phyloP scores from a whole-genome alignment of 345 rosid species.

The Salix brachista region DNA sequence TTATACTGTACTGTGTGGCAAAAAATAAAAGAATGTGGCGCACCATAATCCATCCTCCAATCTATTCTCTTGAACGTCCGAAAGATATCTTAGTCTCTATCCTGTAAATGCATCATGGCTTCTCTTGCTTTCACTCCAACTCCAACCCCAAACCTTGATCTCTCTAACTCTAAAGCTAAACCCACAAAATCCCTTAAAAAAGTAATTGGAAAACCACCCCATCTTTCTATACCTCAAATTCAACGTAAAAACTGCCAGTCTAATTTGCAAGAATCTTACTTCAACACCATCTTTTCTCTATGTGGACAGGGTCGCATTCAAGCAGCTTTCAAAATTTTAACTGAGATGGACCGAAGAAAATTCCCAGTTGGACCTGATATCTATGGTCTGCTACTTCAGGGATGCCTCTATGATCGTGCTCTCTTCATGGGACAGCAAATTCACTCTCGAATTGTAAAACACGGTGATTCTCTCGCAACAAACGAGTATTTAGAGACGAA shows the following conservation, averaged over 20 bases:
- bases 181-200: neutral
- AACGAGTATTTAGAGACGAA: slow-evolving; percentile 69
- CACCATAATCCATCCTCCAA: neutral
- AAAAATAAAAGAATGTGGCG: too few relatives aligned
- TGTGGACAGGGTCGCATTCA: slow-evolving; percentile 53
- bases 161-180: neutral
- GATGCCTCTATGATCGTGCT: slow-evolving; percentile 59
- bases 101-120: slow-evolving; percentile 28
- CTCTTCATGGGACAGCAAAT: slow-evolving; percentile 56
- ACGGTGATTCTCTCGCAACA: slow-evolving; percentile 45
- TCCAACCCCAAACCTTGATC: slow-evolving; percentile 1
- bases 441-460: slow-evolving; percentile 66
- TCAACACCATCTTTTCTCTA: slow-evolving; percentile 44
- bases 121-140: slow-evolving; percentile 18
- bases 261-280: slow-evolving; percentile 32
- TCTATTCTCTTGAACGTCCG: neutral
- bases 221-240: neutral
- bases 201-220: neutral
- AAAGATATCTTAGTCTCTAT: neutral
- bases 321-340: slow-evolving; percentile 51
- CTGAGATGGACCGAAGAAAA: slow-evolving; percentile 43
- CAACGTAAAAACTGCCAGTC: neutral
- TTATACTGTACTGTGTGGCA: neutral
- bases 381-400: slow-evolving; percentile 68
- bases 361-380: slow-evolving; percentile 51